Evolutionary conservation across 306 rosid species (phyloP), one percentile per base, ranked within the genome.

Genomic region (Pyrus betulifolia): DNA sequence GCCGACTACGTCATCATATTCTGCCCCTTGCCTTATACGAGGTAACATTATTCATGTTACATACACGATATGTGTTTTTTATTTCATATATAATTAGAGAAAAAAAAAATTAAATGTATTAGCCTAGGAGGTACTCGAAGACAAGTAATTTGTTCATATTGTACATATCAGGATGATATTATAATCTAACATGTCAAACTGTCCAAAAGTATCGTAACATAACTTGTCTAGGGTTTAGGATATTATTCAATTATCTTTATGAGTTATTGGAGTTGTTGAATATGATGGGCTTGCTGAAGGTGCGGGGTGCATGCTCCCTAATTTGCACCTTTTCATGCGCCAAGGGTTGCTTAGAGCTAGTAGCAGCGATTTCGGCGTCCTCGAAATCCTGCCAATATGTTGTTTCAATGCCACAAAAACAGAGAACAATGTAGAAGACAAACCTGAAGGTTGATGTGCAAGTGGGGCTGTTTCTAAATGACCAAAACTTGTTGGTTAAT

Each of bases 1-100:
- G 93, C 98, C 11, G 87, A 94, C 33, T 94, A 94, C 82, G 45
- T 85, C 27, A 90, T 94, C 49, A 83, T 94, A 18, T 91, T 94
- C 51, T 94, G 98, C 75, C 98, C 97, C 3, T 79, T 86, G 18
- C 98, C 98, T 5, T 89, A 91, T 58, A 87, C 97, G 71, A 94
- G 97, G 98, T 91, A 78, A 74, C 35, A 45, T 75, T 28, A 30
- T 2, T 18, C 35, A 4, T 44, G 5, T 35, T 3, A 35, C 12
- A 0, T 23, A 18, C 44, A 18, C 18, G 3, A 28, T 3, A 55
- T 8, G 44, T 30, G 22, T 11, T 11, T 5, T 23, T 59, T 7
- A 10, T 59, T 3, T 23, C 13, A 11, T 23, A 22, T 3, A 52
- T 49, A 18, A 52, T 45, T 45, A 14, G 54, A 14, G 1, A 3